Conservation (phyloP, 306 rosid species). For the Cucurbita moschata region DNA sequence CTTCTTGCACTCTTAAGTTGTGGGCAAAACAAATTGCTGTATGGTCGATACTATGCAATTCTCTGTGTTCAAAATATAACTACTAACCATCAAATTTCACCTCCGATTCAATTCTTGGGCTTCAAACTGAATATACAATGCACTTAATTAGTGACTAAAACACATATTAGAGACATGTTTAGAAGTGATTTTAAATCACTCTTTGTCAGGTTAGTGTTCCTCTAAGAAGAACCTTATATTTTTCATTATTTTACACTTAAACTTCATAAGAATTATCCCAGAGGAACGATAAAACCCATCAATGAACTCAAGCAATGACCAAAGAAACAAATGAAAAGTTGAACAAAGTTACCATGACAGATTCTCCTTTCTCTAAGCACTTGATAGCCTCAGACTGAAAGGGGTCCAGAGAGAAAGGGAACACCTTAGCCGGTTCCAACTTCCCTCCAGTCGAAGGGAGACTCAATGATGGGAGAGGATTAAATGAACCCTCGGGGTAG, state of each 20-base stretch:
- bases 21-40: neutral
- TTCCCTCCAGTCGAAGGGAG: neutral
- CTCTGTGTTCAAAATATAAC: neutral
- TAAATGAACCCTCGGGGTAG: slow-evolving; percentile 48
- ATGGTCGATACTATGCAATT: neutral
- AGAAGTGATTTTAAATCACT: too few relatives aligned
- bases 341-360: slow-evolving; percentile 51
- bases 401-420: slow-evolving; percentile 74
- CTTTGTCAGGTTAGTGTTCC: neutral
- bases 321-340: neutral
- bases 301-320: neutral
- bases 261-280: neutral
- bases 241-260: neutral
- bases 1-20: neutral
- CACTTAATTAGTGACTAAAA: neutral
- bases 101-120: neutral
- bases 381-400: slow-evolving; percentile 67
- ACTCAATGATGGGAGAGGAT: slow-evolving; percentile 3
- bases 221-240: neutral
- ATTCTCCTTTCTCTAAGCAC: slow-evolving; percentile 62
- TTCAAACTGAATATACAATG: neutral
- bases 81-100: neutral
- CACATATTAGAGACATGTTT: neutral
- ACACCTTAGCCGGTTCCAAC: slow-evolving; percentile 55
- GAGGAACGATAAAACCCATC: neutral